Conservation (phyloP, 257 asterid species). For the Lycium ferocissimum region DNA sequence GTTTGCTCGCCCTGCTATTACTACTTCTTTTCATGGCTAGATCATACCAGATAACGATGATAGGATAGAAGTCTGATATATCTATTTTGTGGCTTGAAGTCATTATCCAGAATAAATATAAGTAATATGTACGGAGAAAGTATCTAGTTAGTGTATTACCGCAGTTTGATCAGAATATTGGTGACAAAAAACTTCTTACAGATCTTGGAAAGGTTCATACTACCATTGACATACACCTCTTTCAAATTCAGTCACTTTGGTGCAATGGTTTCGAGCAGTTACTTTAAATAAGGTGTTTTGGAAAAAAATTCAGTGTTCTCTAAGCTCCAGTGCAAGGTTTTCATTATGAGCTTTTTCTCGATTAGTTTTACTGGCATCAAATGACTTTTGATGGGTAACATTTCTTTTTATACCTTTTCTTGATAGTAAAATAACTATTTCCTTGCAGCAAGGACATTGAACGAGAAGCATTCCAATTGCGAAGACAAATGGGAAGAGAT, state of each 20-base stretch:
- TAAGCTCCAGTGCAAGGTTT: neutral
- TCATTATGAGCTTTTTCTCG: neutral
- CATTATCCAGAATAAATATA: neutral
- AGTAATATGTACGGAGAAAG: neutral
- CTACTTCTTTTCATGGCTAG: neutral
- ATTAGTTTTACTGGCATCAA: neutral
- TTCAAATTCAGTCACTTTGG: neutral
- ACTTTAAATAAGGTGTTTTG: neutral
- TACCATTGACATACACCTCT: neutral
- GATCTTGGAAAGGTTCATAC: neutral
- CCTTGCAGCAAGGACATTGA: slow-evolving; percentile 41
- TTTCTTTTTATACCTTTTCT: neutral
- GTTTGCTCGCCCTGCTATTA: neutral
- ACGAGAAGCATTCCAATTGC: slow-evolving; percentile 36
- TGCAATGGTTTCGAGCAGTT: neutral
- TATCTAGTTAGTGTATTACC: neutral
- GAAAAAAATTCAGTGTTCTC: neutral
- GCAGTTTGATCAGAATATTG: neutral
- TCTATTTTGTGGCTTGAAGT: neutral
- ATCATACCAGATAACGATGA: neutral
- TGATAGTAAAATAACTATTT: slow-evolving; percentile 33
- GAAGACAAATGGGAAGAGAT: slow-evolving; percentile 36
- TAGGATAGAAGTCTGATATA: neutral
- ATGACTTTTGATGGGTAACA: neutral
- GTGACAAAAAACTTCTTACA: neutral